Conservation (phyloP, 1,284 basidiomycete genomes). For the Stereum hirsutum region DNA sequence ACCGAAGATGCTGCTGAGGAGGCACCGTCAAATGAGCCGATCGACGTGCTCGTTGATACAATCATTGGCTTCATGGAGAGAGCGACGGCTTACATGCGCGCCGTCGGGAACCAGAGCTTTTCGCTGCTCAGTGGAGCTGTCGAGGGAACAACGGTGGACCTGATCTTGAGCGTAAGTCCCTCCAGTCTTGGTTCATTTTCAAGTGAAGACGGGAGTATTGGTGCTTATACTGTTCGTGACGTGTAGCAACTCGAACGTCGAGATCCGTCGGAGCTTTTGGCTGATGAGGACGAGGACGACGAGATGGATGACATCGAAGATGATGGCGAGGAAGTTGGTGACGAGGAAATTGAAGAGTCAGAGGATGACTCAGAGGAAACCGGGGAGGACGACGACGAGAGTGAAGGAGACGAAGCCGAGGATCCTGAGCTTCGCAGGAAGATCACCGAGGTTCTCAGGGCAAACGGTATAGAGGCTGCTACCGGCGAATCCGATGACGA, state of each 20-base stretch:
- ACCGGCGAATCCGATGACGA: conserved; percentile 35
- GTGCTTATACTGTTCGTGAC: conserved; percentile 1
- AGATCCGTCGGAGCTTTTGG: conserved; percentile 47
- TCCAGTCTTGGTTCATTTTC: neutral
- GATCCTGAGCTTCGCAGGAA: conserved; percentile 69
- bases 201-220: neutral
- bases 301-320: conserved; percentile 30
- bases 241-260: conserved; percentile 77
- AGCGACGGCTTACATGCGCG: conserved; percentile 76
- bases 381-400: conserved; percentile 40
- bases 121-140: conserved; percentile 64
- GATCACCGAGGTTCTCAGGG: conserved; percentile 72
- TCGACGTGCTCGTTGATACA: conserved; percentile 82
- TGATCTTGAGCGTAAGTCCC: conserved; percentile 71
- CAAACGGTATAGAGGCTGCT: conserved; percentile 58
- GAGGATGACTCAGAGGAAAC: conserved; percentile 22
- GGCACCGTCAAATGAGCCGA: conserved; percentile 42
- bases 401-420: conserved; percentile 35
- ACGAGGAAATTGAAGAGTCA: conserved; percentile 25
- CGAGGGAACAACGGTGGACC: conserved; percentile 69
- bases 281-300: conserved; percentile 33
- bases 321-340: conserved; percentile 23
- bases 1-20: conserved; percentile 29
- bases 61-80: conserved; percentile 87
- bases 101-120: conserved; percentile 79